A percentile compares a stretch with the other conserved stretches of the same genome.
Evolutionary conservation across 805 yeast genomes (phyloP).

Genomic region (Ascoidea rubescens): DNA sequence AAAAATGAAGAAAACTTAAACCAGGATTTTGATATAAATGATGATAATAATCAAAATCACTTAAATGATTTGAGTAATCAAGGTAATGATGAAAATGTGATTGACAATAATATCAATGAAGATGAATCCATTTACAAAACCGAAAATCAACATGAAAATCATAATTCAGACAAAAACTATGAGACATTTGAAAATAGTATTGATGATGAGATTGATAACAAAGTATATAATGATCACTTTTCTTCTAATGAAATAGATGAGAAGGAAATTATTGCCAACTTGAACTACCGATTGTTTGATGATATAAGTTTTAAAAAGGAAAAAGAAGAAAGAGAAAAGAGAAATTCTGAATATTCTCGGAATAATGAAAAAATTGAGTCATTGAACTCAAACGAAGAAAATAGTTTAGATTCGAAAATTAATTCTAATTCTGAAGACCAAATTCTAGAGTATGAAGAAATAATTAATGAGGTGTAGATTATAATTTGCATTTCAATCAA

Average conservation of each 20-base stretch:
- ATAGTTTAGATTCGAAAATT: background rate
- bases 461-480: too few relatives aligned
- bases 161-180: background rate
- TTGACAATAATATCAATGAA: background rate
- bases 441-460: background rate
- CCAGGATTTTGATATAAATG: background rate
- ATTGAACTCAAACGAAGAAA: background rate
- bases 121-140: background rate
- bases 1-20: background rate
- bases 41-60: too few relatives aligned
- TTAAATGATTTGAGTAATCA: background rate
- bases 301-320: too few relatives aligned
- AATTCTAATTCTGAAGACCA: background rate
- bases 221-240: background rate
- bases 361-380: too few relatives aligned
- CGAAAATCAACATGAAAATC: background rate
- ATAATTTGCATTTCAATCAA: background rate
- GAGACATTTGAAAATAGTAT: too few relatives aligned
- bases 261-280: background rate
- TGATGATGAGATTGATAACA: background rate
- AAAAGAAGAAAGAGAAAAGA: too few relatives aligned
- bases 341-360: background rate
- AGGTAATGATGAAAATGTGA: background rate
- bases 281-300: too few relatives aligned
- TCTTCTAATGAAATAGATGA: background rate